Base-by-base conservation (phyloP, 2,329 filamentous ascomycete species). In the Fusarium nematophilum region DNA sequence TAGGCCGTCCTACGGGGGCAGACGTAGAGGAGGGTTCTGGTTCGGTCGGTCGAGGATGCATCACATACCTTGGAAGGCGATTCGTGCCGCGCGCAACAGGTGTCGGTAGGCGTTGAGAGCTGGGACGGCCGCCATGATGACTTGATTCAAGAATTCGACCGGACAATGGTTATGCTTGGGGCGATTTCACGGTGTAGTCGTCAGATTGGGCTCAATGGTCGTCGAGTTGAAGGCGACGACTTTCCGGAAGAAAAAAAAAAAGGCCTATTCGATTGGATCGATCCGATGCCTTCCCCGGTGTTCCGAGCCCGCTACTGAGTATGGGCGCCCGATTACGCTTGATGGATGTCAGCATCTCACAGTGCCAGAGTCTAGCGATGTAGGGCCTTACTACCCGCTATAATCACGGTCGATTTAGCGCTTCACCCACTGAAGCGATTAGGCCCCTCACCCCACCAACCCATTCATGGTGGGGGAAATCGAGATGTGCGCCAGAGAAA, bases 81-180 rank as follows among this genome's bases (percentile, higher is more conserved):
- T 81, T 62, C 88, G 83, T 27, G 91, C 87, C 17, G 93, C 90
- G 59, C 94, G 92, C 67, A 96, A 82, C 34, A 98, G 80, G 65
- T 90, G 83, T 70, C 93, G 83, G 78, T 97, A 98, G 30, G 92
- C 92, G 71, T 84, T 81, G 50, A 92, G 79, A 13, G 91, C 90
- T 81, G 93, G 87, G 34, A 53, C 44, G 46, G 55, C 63, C 14
- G 62, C 52, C 62, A 69, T 69, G 31, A 26, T 57, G 40, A 52
- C 3, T 6, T 13, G 17, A 21, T 15, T 42, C 31, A 5, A 14
- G 10, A 14, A 45, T 9, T 36, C 17, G 31, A 42, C 14, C 29
- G 42, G 30, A 17, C 5, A 27, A 7, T 11, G 23, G 7, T 6
- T 17, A 10, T n/a, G 8, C 8, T 23, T 34, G n/a, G 13, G 10